These are phyloP conservation scores for Coemansia sp. DNA, from an alignment of 192 early-diverging fungal species.

Conservation along the genomic window DNA sequence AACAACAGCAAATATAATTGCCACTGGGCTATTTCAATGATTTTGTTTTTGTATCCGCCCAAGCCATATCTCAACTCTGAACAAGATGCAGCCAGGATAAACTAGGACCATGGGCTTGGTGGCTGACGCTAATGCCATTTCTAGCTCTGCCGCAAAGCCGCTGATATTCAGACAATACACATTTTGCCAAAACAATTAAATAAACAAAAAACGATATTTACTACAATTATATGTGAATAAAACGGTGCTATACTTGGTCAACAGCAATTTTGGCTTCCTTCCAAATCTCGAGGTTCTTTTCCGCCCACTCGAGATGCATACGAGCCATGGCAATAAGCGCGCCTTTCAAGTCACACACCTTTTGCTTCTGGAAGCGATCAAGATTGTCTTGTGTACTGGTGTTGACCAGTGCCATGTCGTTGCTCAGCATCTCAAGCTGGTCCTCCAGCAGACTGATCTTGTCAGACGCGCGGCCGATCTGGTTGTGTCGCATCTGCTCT, in stretches of 20 bases:
- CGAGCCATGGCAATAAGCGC: constrained; percentile 75
- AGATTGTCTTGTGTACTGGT: constrained; percentile 83
- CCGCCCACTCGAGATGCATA: constrained; percentile 69
- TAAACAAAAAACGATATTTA: too few relatives aligned
- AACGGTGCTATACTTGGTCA: constrained; percentile 25
- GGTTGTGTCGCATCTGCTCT: constrained; percentile 80
- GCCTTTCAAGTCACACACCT: constrained; percentile 81
- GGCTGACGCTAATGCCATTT: too few relatives aligned
- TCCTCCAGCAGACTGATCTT: constrained; percentile 76
- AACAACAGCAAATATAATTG: neutral
- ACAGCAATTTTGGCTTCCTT: constrained; percentile 53
- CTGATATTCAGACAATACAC: too few relatives aligned
- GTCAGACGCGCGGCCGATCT: constrained; percentile 85
- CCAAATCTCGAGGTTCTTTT: constrained; percentile 61
- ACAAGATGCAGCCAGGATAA: neutral
- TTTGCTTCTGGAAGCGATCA: constrained; percentile 93
- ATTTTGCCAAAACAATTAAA: too few relatives aligned
- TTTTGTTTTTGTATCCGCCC: neutral
- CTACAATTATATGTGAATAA: too few relatives aligned
- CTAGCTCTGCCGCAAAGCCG: too few relatives aligned
- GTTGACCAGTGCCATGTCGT: constrained; percentile 76
- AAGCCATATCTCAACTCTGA: neutral
- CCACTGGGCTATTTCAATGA: neutral
- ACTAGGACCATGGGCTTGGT: neutral
- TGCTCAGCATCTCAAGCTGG: constrained; percentile 68